Evolutionary conservation across 2,329 filamentous ascomycete genomes (phyloP).

Genomic region (Polychaeton citri): DNA sequence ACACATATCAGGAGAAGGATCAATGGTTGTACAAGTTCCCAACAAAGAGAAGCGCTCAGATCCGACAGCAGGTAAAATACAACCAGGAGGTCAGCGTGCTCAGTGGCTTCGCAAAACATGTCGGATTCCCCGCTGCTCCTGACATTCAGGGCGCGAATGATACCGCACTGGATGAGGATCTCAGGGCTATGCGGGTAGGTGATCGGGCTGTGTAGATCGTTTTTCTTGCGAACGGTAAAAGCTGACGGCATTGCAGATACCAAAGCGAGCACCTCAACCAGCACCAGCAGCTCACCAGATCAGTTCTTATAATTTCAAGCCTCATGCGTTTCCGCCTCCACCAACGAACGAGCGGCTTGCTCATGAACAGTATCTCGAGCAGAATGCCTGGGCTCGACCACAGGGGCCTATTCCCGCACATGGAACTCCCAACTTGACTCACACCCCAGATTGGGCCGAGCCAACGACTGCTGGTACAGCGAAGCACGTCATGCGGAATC

Average conservation of each 20-base stretch:
- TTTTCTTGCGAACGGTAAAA: conserved; percentile 1
- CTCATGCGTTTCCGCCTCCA: conserved; percentile 2
- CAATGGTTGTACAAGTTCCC: conserved; percentile 76
- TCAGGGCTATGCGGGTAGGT: conserved; percentile 79
- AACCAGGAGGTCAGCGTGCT: conserved; percentile 90
- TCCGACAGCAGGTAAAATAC: conserved; percentile 78
- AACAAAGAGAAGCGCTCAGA: conserved; percentile 59
- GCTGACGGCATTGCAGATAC: conserved; percentile 1
- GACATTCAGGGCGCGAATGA: conserved; percentile 59
- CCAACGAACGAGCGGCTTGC: conserved; percentile 16
- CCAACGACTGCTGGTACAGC: conserved; percentile 6
- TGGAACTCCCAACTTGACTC: conserved; percentile 16
- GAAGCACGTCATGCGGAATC: conserved; percentile 16
- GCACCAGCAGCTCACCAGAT: neutral
- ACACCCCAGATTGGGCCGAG: conserved; percentile 21
- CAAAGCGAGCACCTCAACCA: neutral
- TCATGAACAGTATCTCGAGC: conserved; percentile 68
- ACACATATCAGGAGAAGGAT: conserved; percentile 61
- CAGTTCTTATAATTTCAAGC: conserved; percentile 1
- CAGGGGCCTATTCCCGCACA: conserved; percentile 56
- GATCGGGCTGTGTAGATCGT: conserved; percentile 1
- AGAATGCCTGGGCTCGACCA: conserved; percentile 86
- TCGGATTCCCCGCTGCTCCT: conserved; percentile 93
- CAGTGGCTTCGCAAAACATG: conserved; percentile 82
- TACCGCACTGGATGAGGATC: conserved; percentile 69